Evolutionary conservation across 176 grass and related monocot species (phyloP), one percentile per base, ranked within the genome.

Genomic region (Leersia perrieri): DNA sequence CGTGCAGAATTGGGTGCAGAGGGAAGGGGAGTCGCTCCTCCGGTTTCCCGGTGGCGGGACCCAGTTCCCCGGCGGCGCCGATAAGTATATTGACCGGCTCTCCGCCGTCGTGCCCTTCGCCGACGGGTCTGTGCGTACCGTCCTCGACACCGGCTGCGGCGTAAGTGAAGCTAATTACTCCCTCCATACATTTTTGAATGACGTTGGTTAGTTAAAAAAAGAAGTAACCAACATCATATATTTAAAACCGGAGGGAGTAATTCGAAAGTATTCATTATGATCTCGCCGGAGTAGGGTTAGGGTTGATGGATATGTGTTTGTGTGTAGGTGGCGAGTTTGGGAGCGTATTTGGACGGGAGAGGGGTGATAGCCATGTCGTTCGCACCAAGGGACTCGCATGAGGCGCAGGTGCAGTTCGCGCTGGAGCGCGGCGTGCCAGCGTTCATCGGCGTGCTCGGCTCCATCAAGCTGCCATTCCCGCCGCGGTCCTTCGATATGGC

Each of bases 1-100:
- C 22, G 85, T 98, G 42, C 92, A 94, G 90, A 98, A 98, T 75
- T 98, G 95, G 92, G 92, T 98, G 28, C 90, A 86, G 34, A 98
- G 84, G 95, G 92, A 61, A 72, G 72, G n/a, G n/a, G n/a, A n/a
- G n/a, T n/a, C n/a, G 64, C 69, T 98, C 0, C 81, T 98, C 79
- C 87, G 88, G 22, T 94, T 98, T 68, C 95, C 95, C 63, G 95
- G 95, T 33, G 95, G 95, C 34, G 95, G 95, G 47, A 98, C 95
- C 0, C 92, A 94, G 78, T 94, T 98, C 80, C 95, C 95, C 0
- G 72, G 84, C 23, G 95, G 95, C 29, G 92, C 92, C 15, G 81
- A 98, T 64, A 85, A 83, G 84, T 98, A 94, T 77, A 98, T 98
- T 32, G 92, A 91, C 75, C 90, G 91, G 78, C 90, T 98, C 63